Conservation (phyloP, 306 rosid genomes). For the Argentina anserina region DNA sequence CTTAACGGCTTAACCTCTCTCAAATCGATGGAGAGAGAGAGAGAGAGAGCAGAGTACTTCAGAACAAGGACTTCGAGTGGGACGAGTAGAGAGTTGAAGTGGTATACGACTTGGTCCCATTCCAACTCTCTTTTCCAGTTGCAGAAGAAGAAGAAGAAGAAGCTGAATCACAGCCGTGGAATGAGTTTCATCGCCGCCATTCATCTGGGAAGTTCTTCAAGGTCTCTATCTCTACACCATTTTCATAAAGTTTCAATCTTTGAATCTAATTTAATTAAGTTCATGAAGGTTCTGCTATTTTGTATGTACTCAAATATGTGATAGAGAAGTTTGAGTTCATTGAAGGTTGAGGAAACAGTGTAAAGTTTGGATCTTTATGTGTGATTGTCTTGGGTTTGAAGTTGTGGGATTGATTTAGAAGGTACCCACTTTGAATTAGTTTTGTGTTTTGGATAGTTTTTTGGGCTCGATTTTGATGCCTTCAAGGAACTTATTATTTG, state of each 20-base stretch:
- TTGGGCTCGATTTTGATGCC: neutral
- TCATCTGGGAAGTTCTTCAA: constrained; percentile 90
- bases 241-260: neutral
- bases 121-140: constrained; percentile 22
- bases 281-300: neutral
- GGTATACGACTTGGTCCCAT: constrained; percentile 55
- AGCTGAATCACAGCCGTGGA: constrained; percentile 67
- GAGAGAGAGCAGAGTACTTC: constrained; percentile 48
- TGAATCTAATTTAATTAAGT: neutral
- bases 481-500: neutral
- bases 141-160: neutral
- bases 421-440: neutral
- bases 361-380: neutral
- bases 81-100: constrained; percentile 56
- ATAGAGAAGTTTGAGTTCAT: neutral
- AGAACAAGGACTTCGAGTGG: constrained; percentile 82
- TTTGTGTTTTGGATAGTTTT: neutral
- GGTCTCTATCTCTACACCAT: constrained; percentile 29
- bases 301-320: neutral
- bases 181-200: constrained; percentile 71
- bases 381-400: neutral
- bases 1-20: too few species aligned
- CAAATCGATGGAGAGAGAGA: neutral
- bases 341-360: neutral
- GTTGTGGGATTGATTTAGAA: neutral